Evolutionary conservation across 805 yeast species (phyloP).

Genomic region (Candida easanensis): DNA sequence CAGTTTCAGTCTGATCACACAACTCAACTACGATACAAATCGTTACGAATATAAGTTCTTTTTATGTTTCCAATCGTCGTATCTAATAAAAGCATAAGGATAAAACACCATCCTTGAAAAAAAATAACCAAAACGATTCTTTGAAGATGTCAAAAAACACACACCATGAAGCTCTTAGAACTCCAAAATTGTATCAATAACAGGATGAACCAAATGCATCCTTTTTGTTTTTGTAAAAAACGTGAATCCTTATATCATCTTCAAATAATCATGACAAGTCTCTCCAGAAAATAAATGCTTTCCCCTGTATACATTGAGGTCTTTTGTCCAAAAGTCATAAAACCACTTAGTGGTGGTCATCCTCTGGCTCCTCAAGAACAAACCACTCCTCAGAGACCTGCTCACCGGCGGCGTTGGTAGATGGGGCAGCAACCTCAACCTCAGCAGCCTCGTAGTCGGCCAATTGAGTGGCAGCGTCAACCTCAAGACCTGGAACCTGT

Average conservation of each 20-base stretch:
- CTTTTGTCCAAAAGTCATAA: background rate
- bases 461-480: conserved; percentile 61
- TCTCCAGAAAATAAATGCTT: background rate
- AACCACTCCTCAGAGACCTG: conserved; percentile 64
- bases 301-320: background rate
- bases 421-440: conserved; percentile 61
- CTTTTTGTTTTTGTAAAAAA: too few species aligned
- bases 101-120: background rate
- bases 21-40: too few species aligned
- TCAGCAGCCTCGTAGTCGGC: conserved; percentile 63
- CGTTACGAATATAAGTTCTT: too few species aligned
- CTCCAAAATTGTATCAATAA: background rate
- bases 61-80: conserved; percentile 7
- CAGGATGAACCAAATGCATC: too few species aligned
- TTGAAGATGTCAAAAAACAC: too few species aligned
- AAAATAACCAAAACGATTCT: background rate
- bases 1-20: too few species aligned
- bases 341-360: conserved; percentile 35
- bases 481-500: conserved; percentile 66
- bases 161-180: background rate
- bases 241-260: background rate
- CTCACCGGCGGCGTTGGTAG: conserved; percentile 40
- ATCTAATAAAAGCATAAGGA: conserved; percentile 1
- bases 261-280: too few species aligned
- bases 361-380: conserved; percentile 70